A percentile compares a stretch with the other conserved stretches of the same genome.
These are phyloP conservation scores for Rhodosporidiobolus odoratus DNA, from an alignment of 768 basidiomycete species.

Conservation along the genomic window DNA sequence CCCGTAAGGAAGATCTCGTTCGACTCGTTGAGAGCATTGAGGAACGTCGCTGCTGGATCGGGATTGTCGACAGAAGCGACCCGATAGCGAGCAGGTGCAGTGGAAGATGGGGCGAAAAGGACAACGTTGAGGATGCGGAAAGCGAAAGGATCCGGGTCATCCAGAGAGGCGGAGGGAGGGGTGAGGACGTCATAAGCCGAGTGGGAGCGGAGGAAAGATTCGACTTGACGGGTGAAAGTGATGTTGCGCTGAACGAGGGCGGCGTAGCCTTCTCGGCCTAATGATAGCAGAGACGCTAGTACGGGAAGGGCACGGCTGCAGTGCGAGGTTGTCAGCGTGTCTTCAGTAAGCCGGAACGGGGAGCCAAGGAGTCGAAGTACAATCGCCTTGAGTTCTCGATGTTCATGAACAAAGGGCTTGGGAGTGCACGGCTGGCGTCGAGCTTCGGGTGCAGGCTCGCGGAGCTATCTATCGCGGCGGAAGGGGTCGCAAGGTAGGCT, in stretches of 20 bases:
- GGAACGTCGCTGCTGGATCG: slow-evolving; percentile 31
- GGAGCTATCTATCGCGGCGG: background rate
- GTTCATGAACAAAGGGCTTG: slow-evolving; percentile 48
- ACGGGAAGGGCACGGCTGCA: slow-evolving; percentile 48
- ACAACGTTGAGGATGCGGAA: slow-evolving; percentile 40
- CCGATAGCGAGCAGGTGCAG: slow-evolving; percentile 1
- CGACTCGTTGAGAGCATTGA: slow-evolving; percentile 46
- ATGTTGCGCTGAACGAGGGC: slow-evolving; percentile 48
- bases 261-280: slow-evolving; percentile 49
- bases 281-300: slow-evolving; percentile 47
- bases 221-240: slow-evolving; percentile 46
- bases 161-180: slow-evolving; percentile 13
- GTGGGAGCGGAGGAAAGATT: slow-evolving; percentile 42
- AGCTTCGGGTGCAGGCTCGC: slow-evolving; percentile 13
- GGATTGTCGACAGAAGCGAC: background rate
- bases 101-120: slow-evolving; percentile 29
- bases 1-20: slow-evolving; percentile 48
- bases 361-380: background rate
- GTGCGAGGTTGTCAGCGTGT: no score
- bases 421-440: slow-evolving; percentile 37
- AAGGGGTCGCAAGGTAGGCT: slow-evolving; percentile 47
- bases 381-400: slow-evolving; percentile 52
- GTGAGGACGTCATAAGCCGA: slow-evolving; percentile 43
- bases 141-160: background rate
- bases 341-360: no score